Conservation (phyloP, 352 stramenopile genomes). For the Pythium dissimile region DNA sequence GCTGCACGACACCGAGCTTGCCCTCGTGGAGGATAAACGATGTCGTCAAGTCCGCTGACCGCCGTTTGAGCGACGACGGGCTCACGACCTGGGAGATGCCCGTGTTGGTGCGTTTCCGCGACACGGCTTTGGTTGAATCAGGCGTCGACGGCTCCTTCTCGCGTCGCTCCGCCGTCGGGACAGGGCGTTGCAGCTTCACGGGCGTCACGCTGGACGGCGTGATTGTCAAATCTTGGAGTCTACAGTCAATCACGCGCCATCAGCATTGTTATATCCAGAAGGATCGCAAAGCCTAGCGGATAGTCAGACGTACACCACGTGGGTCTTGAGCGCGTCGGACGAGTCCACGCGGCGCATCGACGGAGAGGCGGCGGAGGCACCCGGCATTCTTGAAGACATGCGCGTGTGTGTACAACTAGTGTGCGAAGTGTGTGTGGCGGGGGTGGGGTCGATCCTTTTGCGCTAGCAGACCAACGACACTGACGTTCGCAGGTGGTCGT, state of each 20-base stretch:
- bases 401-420: no score
- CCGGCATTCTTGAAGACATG: constrained; percentile 19
- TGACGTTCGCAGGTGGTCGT: no score
- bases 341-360: constrained; percentile 16
- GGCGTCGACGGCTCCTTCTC: constrained; percentile 11
- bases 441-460: no score
- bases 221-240: constrained; percentile 18
- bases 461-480: no score
- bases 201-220: constrained; percentile 17
- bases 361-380: constrained; percentile 4
- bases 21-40: constrained; percentile 41
- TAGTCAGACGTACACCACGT: constrained; percentile 19
- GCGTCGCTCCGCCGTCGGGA: constrained; percentile 10
- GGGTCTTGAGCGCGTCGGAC: constrained; percentile 23
- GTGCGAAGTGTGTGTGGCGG: no score
- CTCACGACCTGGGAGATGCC: constrained; percentile 15
- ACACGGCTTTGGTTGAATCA: constrained; percentile 1
- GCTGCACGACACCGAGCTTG: constrained; percentile 44
- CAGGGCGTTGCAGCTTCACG: constrained; percentile 16
- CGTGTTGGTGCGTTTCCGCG: constrained; percentile 20
- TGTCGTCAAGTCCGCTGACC: constrained; percentile 7
- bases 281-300: neutral
- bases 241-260: neutral
- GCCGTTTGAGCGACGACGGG: constrained; percentile 20
- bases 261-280: neutral